Base-by-base conservation (phyloP, 805 yeast genomes). In the Candida anglica region DNA sequence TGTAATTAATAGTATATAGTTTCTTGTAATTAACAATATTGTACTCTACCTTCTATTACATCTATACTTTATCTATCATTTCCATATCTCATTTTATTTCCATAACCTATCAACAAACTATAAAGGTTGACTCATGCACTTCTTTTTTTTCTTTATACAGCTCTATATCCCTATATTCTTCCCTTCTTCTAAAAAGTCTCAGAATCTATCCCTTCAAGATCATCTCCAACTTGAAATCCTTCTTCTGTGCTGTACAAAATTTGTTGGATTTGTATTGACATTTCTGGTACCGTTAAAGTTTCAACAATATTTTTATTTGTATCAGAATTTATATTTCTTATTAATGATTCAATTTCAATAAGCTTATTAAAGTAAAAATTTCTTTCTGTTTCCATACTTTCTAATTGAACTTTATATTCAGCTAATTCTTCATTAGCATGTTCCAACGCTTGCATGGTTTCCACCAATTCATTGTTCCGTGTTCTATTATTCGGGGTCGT, bases 321-420 rank as follows among this genome's bases (percentile, higher is more conserved):
- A 22, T 46, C 38, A n/a, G 53, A 56, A 36, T 52, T 54, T 26
- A 63, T 50, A 16, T 80, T 73, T 49, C 83, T 87, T 17, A 82
- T 74, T 30, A 89, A 60, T 18, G 86, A 77, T 58, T 93, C 98
- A 36, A 93, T 85, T 39, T 86, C 95, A 42, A 96, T 73, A 34
- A 93, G 66, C 60, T 91, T 93, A 50, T 83, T 80, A 61, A 86
- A 91, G 57, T 93, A 93, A 50, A 91, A 87, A 56, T 86, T 84
- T 42, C 98, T 76, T 55, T 93, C 97, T 1, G 84, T 75, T 48
- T 81, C 86, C 32, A 86, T 63, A 10, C 80, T 75, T 31, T 79
- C 84, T 15, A 81, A 73, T 10, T 81, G 76, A 15, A 73, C 66
- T 38, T 69, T 71, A 43, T 73, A 71, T 42, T 81, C 86, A 11